Percentiles rank a stretch among this genome's conserved stretches.
These are phyloP conservation scores for Sclerotinia nivalis DNA, from an alignment of 2,329 filamentous ascomycete species.

Conservation along the genomic window DNA sequence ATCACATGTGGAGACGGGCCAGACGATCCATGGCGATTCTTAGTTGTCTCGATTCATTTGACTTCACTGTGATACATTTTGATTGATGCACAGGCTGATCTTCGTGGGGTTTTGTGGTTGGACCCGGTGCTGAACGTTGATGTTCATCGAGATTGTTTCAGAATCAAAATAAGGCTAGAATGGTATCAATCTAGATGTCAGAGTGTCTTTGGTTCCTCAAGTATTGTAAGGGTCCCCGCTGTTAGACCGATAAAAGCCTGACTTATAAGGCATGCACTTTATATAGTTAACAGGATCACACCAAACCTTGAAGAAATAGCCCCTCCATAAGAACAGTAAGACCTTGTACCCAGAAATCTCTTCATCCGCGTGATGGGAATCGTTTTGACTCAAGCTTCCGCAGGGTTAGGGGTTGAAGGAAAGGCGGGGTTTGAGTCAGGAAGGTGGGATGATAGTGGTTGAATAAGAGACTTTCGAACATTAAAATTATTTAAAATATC, in stretches of 20 bases:
- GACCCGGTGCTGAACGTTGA: not conserved
- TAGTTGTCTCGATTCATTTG: not conserved
- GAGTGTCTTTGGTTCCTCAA: too few relatives aligned
- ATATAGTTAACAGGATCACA: too few relatives aligned
- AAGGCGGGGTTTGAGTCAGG: not conserved
- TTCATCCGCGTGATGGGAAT: not conserved
- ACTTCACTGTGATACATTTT: not conserved
- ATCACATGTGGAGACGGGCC: not conserved
- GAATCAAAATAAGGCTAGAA: not conserved
- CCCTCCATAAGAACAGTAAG: too few relatives aligned
- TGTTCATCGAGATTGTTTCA: slow-evolving; percentile 5
- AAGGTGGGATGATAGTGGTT: not conserved
- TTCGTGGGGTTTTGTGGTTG: not conserved
- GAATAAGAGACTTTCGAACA: not conserved
- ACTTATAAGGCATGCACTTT: too few relatives aligned
- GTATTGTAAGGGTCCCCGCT: not conserved
- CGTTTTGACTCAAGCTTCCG: not conserved
- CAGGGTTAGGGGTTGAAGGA: not conserved
- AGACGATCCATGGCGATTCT: not conserved
- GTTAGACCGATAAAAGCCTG: too few relatives aligned
- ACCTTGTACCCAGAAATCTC: too few relatives aligned
- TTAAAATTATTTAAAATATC: too few relatives aligned
- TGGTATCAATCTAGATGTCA: too few relatives aligned
- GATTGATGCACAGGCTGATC: not conserved
- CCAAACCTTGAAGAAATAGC: too few relatives aligned